A percentile compares a stretch with the other conserved stretches of the same genome.
Conservation (phyloP, 345 rosid genomes). For the Syzygium oleosum region DNA sequence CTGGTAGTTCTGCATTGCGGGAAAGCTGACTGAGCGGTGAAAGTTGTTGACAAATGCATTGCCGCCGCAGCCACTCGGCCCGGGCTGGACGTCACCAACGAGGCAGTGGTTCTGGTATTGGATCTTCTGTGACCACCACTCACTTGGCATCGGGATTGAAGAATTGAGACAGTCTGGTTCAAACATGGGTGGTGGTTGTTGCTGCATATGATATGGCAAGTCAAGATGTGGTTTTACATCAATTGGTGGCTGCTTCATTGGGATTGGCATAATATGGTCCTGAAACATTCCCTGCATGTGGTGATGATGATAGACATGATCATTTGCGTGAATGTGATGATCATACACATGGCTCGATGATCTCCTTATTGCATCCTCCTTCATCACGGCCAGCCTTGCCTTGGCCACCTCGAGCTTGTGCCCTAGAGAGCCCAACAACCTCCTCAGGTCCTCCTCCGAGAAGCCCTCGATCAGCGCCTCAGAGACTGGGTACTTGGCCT, state of each 20-base stretch:
- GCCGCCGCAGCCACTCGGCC: not conserved
- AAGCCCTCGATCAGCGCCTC: slow-evolving; percentile 3
- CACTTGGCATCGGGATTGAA: not conserved
- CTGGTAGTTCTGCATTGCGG: not conserved
- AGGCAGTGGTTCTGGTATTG: not conserved
- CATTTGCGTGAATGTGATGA: not conserved
- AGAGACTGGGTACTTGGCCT: slow-evolving; percentile 11
- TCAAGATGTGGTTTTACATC: not conserved
- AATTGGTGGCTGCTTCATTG: not conserved
- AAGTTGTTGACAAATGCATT: not conserved
- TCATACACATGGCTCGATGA: not conserved
- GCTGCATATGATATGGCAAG: not conserved
- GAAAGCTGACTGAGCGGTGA: not conserved
- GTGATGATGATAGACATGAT: not conserved
- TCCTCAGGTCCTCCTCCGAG: not conserved
- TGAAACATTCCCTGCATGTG: slow-evolving; percentile 1
- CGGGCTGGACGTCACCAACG: not conserved
- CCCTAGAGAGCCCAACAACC: not conserved
- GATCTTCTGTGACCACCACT: not conserved
- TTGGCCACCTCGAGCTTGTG: slow-evolving; percentile 5
- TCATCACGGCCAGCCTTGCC: not conserved
- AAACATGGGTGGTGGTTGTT: not conserved
- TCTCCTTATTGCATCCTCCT: not conserved
- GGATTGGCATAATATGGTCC: not conserved
- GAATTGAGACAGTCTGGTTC: not conserved